phyloP scores from a whole-genome alignment of 805 yeast species.

The Grigorovia yakushimaensis region DNA sequence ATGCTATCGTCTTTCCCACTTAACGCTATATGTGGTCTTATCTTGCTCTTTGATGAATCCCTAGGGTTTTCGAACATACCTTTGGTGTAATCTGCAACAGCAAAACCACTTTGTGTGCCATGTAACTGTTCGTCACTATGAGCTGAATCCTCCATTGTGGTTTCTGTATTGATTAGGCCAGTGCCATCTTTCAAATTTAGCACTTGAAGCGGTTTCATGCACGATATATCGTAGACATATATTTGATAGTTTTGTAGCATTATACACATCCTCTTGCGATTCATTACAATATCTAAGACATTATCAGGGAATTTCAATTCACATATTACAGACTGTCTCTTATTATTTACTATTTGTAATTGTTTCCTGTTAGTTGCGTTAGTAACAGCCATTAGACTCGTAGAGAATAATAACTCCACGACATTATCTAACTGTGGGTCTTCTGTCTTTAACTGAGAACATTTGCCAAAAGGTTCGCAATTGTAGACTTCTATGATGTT shows the following conservation, averaged over 20 bases:
- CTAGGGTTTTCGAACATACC: too few species aligned
- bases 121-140: neutral
- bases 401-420: conserved; percentile 84
- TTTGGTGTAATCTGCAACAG: neutral
- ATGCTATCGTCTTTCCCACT: conserved; percentile 26
- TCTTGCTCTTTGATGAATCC: conserved; percentile 7
- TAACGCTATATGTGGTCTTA: conserved; percentile 18
- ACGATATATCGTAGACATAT: conserved; percentile 79
- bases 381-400: conserved; percentile 70
- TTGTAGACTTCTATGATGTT: conserved; percentile 65
- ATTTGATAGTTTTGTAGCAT: conserved; percentile 65
- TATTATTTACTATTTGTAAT: conserved; percentile 59
- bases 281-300: conserved; percentile 63
- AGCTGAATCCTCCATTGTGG: neutral
- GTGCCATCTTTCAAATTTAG: neutral
- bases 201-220: conserved; percentile 57
- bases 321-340: conserved; percentile 64
- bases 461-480: conserved; percentile 79
- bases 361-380: conserved; percentile 28
- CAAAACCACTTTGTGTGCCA: conserved; percentile 2
- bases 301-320: conserved; percentile 79
- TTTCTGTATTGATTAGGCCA: conserved; percentile 3
- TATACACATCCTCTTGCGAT: conserved; percentile 72
- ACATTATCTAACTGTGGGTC: conserved; percentile 24
- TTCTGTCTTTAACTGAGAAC: conserved; percentile 30